A percentile compares a stretch with the other conserved stretches of the same genome.
These are phyloP conservation scores for Aspergillus hiratsukae DNA, from an alignment of 2,329 filamentous ascomycete species.

Conservation along the genomic window DNA sequence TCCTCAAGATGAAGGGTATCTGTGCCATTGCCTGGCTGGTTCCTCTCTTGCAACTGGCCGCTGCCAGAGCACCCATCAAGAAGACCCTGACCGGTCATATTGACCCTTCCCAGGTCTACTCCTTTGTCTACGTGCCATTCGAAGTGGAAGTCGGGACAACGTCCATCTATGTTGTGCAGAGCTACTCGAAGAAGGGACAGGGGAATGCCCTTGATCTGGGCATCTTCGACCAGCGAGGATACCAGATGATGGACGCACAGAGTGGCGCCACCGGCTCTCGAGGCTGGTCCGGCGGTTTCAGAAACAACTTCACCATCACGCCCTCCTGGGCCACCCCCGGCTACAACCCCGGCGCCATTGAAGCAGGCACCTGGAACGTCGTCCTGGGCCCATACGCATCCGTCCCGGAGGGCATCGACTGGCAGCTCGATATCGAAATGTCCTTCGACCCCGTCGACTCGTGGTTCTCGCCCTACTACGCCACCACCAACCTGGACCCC, in stretches of 20 bases:
- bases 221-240: background rate
- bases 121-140: slow-evolving; percentile 16
- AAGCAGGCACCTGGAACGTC: background rate
- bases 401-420: background rate
- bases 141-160: background rate
- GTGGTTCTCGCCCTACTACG: background rate
- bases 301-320: background rate
- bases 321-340: background rate
- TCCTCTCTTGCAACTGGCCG: background rate
- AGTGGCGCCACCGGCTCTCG: background rate
- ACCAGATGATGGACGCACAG: background rate
- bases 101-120: slow-evolving; percentile 14
- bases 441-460: background rate
- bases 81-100: slow-evolving; percentile 8
- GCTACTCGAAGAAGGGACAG: background rate
- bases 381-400: background rate
- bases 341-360: background rate
- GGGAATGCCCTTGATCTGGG: background rate
- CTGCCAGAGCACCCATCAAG: slow-evolving; percentile 4
- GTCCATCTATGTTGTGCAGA: background rate
- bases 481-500: background rate
- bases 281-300: background rate
- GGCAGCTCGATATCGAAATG: background rate
- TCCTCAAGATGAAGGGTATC: background rate
- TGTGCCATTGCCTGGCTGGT: background rate